Percentiles rank a stretch among this genome's conserved stretches.
Conservation (phyloP, 208 protist species). For the Jaenimonas drosophilae region DNA sequence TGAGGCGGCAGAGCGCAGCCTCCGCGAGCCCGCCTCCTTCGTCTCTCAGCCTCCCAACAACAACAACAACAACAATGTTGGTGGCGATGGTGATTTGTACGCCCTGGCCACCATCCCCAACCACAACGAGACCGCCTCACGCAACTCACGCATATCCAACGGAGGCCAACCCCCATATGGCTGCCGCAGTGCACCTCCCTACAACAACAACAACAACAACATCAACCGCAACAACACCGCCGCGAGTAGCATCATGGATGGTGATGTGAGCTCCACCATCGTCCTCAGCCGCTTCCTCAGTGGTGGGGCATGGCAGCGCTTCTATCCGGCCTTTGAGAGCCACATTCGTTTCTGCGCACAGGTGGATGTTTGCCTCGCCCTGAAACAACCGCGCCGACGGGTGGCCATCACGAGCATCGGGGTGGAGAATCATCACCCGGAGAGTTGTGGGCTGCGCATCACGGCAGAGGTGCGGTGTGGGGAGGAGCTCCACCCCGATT, state of each 20-base stretch:
- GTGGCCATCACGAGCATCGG: slow-evolving; percentile 48
- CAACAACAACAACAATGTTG: background rate
- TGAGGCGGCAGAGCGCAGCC: slow-evolving; percentile 44
- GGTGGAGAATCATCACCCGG: slow-evolving; percentile 43
- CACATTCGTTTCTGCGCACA: slow-evolving; percentile 66
- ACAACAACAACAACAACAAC: slow-evolving; percentile 4
- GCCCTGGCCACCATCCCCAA: background rate
- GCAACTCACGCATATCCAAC: background rate
- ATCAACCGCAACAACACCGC: slow-evolving; percentile 6
- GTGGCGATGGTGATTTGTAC: no score
- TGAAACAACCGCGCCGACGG: slow-evolving; percentile 54
- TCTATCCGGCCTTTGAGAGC: slow-evolving; percentile 47
- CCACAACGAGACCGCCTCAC: background rate
- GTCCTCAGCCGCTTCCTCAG: slow-evolving; percentile 59
- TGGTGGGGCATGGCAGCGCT: slow-evolving; percentile 52
- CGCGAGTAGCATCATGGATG: background rate
- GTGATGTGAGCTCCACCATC: background rate
- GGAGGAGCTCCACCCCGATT: slow-evolving; percentile 27
- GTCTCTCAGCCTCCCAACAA: background rate
- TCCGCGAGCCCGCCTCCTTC: slow-evolving; percentile 11
- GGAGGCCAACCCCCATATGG: background rate
- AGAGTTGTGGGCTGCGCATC: slow-evolving; percentile 56
- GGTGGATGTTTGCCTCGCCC: slow-evolving; percentile 64
- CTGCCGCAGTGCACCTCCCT: background rate
- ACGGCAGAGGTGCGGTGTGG: slow-evolving; percentile 57